A percentile compares a stretch with the other conserved stretches of the same genome.
Evolutionary conservation across 495 filamentous ascomycete genomes (phyloP).

Genomic region (Neurospora sp.): DNA sequence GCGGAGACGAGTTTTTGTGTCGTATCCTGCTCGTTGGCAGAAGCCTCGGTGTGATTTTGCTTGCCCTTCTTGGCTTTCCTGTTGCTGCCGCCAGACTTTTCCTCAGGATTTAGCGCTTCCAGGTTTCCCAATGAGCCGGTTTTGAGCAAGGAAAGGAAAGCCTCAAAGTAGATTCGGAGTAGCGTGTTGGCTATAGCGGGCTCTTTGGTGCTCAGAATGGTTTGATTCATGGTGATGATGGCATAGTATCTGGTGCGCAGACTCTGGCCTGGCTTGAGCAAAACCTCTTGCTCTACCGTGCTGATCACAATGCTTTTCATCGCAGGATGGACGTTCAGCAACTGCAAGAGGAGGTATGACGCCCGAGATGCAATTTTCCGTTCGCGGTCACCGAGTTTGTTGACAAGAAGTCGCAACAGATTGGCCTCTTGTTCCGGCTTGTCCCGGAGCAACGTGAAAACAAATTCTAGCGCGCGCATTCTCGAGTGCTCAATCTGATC

Average conservation of each 20-base stretch:
- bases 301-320: conserved; percentile 87
- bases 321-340: conserved; percentile 74
- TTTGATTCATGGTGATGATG: conserved; percentile 93
- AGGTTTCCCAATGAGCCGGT: conserved; percentile 30
- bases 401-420: conserved; percentile 78
- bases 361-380: conserved; percentile 90
- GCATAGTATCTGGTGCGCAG: conserved; percentile 89
- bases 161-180: conserved; percentile 77
- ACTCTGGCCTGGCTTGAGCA: conserved; percentile 80
- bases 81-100: conserved; percentile 7
- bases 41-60: conserved; percentile 4
- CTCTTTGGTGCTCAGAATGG: conserved; percentile 75
- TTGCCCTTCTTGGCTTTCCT: conserved; percentile 15
- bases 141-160: conserved; percentile 70
- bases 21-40: conserved; percentile 41
- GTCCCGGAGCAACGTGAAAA: conserved; percentile 81
- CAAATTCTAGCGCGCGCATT: conserved; percentile 72
- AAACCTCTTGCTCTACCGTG: conserved; percentile 72
- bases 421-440: conserved; percentile 98
- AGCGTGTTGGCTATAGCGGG: conserved; percentile 71
- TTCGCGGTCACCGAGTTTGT: conserved; percentile 89
- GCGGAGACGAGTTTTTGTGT: conserved; percentile 85
- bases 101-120: conserved; percentile 12
- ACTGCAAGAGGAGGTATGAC: conserved; percentile 84
- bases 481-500: conserved; percentile 91